Evolutionary conservation across 805 yeast species (phyloP).

Genomic region (Barnettozyma wickerhamii): DNA sequence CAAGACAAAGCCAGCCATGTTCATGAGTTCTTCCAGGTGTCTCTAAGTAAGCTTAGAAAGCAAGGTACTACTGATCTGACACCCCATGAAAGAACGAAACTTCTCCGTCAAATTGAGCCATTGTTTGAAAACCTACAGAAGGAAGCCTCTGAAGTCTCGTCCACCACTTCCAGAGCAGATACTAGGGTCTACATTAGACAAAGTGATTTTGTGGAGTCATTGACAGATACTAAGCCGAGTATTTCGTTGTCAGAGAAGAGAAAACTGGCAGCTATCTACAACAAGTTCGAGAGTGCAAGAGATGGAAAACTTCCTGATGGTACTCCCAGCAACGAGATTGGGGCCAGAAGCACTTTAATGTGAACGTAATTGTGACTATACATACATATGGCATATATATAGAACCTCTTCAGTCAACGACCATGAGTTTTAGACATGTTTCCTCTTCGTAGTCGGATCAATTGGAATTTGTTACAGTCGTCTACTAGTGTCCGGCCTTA

Average conservation of each 20-base stretch:
- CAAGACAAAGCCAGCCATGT: constrained; percentile 6
- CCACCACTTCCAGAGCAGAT: constrained; percentile 13
- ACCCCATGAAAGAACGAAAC: constrained; percentile 37
- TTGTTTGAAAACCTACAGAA: constrained; percentile 16
- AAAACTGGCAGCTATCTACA: constrained; percentile 61
- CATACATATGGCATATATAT: background rate
- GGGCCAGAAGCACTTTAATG: constrained; percentile 82
- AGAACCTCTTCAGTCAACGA: background rate
- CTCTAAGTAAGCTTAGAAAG: constrained; percentile 17
- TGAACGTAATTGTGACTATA: constrained; percentile 28
- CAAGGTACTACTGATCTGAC: constrained; percentile 22
- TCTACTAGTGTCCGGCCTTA: too few relatives aligned
- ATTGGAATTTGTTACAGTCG: too few relatives aligned
- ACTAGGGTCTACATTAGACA: constrained; percentile 42
- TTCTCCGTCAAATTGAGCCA: constrained; percentile 40
- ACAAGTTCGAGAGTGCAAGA: constrained; percentile 67
- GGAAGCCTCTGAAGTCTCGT: background rate
- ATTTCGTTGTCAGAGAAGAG: constrained; percentile 68
- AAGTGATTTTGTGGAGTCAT: constrained; percentile 55
- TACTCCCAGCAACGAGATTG: constrained; percentile 70
- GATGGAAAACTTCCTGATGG: constrained; percentile 91
- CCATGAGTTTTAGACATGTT: too few relatives aligned
- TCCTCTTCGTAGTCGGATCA: too few relatives aligned
- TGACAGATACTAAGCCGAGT: constrained; percentile 82
- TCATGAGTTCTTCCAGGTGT: constrained; percentile 42